phyloP scores from a whole-genome alignment of 2,329 filamentous ascomycete species.

The Blumeria hordei region DNA sequence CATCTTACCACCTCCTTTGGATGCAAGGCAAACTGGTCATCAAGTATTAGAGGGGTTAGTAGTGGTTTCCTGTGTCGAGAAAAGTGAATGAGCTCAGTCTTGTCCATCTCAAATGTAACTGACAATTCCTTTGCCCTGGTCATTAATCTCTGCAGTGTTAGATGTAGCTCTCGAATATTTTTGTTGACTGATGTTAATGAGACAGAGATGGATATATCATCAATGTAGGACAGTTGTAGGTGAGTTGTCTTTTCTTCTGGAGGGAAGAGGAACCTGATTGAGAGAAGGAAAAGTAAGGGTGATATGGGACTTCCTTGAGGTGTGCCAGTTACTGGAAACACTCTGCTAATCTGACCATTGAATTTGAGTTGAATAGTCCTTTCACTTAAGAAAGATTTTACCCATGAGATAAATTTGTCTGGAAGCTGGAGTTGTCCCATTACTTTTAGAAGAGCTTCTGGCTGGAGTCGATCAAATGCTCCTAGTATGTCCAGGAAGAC shows the following conservation, averaged over 20 bases:
- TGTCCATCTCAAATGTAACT: no score
- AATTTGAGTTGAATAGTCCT: not conserved
- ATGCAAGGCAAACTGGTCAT: no score
- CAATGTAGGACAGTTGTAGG: not conserved
- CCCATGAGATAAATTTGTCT: not conserved
- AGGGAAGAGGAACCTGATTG: not conserved
- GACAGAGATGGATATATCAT: not conserved
- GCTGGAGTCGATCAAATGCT: not conserved
- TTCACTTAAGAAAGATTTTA: not conserved
- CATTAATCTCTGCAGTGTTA: no score
- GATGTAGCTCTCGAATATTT: not conserved
- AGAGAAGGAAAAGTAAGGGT: not conserved
- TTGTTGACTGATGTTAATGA: not conserved
- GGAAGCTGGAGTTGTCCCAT: not conserved
- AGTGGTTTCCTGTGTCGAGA: no score
- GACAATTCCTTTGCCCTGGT: no score
- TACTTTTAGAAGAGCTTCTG: not conserved
- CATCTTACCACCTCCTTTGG: no score
- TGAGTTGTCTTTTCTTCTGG: not conserved
- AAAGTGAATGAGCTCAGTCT: no score
- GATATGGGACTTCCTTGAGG: conserved; percentile 1
- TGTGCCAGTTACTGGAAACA: not conserved
- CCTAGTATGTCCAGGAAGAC: not conserved
- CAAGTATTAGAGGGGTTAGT: no score
- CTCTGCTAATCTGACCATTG: not conserved